Evolutionary conservation across 2,329 filamentous ascomycete species (phyloP).

Genomic region (Colletotrichum tamarilloi): DNA sequence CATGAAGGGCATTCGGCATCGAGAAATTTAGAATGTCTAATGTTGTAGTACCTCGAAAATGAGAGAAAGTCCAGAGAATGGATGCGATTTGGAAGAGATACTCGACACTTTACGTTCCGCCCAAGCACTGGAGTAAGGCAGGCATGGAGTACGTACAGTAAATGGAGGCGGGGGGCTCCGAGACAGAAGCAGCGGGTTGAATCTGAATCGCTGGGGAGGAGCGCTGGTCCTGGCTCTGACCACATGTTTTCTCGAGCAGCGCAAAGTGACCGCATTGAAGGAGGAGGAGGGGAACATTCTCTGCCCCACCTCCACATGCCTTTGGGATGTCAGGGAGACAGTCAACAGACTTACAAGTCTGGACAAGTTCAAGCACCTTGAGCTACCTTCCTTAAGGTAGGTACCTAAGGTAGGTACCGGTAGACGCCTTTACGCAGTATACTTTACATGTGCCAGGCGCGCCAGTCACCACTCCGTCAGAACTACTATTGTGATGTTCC

Average conservation of each 20-base stretch:
- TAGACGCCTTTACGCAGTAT: not conserved
- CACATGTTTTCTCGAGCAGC: constrained; percentile 22
- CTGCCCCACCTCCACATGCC: constrained; percentile 5
- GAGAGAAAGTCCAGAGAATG: not conserved
- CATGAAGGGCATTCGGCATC: not conserved
- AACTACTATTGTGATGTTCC: not conserved
- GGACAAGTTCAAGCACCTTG: too few species aligned
- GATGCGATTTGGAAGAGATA: not conserved
- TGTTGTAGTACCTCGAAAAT: not conserved
- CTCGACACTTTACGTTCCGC: too few species aligned
- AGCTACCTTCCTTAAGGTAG: too few species aligned
- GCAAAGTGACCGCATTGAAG: not conserved
- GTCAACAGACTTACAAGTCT: not conserved
- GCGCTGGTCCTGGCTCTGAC: not conserved
- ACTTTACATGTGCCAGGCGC: constrained; percentile 12
- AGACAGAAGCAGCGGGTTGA: not conserved
- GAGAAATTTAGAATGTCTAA: not conserved
- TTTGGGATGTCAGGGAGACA: not conserved
- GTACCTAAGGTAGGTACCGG: not conserved
- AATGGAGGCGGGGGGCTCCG: not conserved
- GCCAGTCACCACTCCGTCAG: not conserved
- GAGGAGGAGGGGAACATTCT: not conserved
- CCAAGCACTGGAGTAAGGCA: not conserved
- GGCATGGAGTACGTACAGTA: not conserved
- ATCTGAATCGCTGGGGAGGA: not conserved